Percentiles rank a stretch among this genome's conserved stretches.
Conservation (phyloP, 2,329 filamentous ascomycete genomes). For the Rutstroemia sydowiana region DNA sequence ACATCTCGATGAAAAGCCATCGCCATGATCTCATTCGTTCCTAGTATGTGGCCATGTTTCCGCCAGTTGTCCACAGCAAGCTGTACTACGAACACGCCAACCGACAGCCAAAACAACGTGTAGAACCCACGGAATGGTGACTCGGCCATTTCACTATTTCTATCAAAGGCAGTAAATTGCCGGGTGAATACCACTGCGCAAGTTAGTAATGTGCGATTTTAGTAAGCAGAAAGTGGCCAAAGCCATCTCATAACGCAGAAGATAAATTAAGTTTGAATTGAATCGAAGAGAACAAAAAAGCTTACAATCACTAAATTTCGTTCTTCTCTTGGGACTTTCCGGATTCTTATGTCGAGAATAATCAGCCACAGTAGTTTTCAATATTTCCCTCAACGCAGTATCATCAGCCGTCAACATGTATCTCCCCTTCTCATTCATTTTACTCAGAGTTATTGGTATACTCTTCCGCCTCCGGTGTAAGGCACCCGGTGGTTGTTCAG, state of each 20-base stretch:
- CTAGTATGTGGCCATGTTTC: constrained; percentile 60
- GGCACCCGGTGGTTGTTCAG: constrained; percentile 5
- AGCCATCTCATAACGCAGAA: neutral
- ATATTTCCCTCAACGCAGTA: constrained; percentile 22
- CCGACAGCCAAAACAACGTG: constrained; percentile 68
- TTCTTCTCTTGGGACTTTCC: constrained; percentile 19
- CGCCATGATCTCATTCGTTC: constrained; percentile 63
- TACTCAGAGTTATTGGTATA: constrained; percentile 26
- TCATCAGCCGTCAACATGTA: constrained; percentile 27
- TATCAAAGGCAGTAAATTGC: constrained; percentile 68
- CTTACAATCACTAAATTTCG: constrained; percentile 37
- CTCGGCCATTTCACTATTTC: constrained; percentile 55
- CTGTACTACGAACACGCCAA: constrained; percentile 58
- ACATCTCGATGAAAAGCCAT: constrained; percentile 57
- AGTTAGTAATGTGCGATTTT: neutral
- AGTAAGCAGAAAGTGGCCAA: neutral
- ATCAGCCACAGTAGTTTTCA: constrained; percentile 22
- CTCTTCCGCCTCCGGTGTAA: constrained; percentile 17
- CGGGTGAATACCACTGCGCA: constrained; percentile 58
- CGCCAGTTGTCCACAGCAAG: constrained; percentile 63
- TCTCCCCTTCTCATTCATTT: constrained; percentile 22
- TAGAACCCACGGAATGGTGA: constrained; percentile 76
- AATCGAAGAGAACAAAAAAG: neutral
- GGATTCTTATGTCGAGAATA: constrained; percentile 21
- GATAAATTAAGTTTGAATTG: neutral